phyloP scores from a whole-genome alignment of 1,139 yeast species.

The Kurtzmaniella quercitrusa region DNA sequence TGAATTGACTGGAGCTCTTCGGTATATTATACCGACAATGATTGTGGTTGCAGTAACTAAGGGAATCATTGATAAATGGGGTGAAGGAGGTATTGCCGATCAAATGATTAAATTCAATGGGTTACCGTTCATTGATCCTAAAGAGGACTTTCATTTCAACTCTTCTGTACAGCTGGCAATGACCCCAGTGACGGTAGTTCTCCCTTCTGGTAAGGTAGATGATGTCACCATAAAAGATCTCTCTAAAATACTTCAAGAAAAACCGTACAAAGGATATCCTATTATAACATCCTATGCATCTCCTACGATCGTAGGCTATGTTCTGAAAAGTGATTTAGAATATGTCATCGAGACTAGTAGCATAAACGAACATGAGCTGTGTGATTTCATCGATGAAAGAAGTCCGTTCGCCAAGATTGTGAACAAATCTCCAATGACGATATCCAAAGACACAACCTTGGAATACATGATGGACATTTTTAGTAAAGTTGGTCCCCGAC shows the following conservation, averaged over 20 bases:
- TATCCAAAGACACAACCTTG: constrained; percentile 51
- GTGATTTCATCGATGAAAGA: constrained; percentile 10
- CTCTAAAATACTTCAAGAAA: constrained; percentile 31
- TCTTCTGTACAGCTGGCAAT: constrained; percentile 61
- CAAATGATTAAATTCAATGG: constrained; percentile 91
- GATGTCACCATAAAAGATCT: constrained; percentile 32
- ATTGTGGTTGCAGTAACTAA: constrained; percentile 92
- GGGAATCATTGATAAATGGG: constrained; percentile 68
- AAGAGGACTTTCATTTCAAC: constrained; percentile 59
- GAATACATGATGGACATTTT: constrained; percentile 68
- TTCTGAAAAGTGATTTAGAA: constrained; percentile 31
- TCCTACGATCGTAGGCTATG: constrained; percentile 35
- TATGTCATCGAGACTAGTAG: constrained; percentile 16
- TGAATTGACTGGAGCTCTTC: constrained; percentile 90
- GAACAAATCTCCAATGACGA: constrained; percentile 61
- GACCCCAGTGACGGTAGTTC: constrained; percentile 50
- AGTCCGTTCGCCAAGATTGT: constrained; percentile 43
- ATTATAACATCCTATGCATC: constrained; percentile 31
- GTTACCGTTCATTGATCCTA: constrained; percentile 75
- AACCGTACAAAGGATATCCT: constrained; percentile 54
- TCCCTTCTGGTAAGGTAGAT: constrained; percentile 36
- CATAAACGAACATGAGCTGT: constrained; percentile 8
- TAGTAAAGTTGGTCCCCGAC: constrained; percentile 75
- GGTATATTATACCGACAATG: constrained; percentile 92
- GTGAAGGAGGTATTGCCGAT: constrained; percentile 87